Base-by-base conservation (phyloP, 768 basidiomycete species). In the Zangia roseola region DNA sequence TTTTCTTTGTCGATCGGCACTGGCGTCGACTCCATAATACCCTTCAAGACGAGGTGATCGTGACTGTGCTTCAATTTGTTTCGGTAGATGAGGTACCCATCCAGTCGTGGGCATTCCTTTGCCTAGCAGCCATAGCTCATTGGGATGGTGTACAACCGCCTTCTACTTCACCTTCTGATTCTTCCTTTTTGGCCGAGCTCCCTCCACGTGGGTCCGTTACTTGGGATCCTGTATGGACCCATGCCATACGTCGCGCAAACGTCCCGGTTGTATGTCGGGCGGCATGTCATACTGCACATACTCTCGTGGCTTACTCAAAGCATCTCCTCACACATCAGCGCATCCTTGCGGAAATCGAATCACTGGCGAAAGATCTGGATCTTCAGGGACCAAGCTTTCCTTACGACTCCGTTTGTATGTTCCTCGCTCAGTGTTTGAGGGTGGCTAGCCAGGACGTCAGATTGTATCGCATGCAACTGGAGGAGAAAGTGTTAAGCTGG, bases 311-410 rank as follows among this genome's bases (percentile, higher is more conserved):
- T 19, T 58, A 70, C 63, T 74, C 65, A 58, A 67, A 65, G 50
- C 54, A 58, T 43, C 58, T 79, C 45, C 71, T 90, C 20, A 73
- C 80, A 4, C 68, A 80, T 13, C 80, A 83, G 31, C 78, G 78
- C 13, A 70, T 87, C 38, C 72, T 89, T 13, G 59, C 69, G 3
- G 92, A 94, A 62, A 83, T 97, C 40, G 92, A 93, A 62, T 73
- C 76, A 0, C 72, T 97, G 40, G 79, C 83, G 2, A 86, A 85
- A 53, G 91, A 95, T 53, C 73, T 99, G 49, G 87, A 91, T 54
- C 79, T 97, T 14, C 95, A 98, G 69, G 94, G 94, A 0, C 94
- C 94, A 2, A 71, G 82, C 13, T 85, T 81, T 58, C 92, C 94
- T 0, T 88, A 79, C 58, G 97, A 99, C 61, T 84, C 94, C 1